A percentile compares a stretch with the other conserved stretches of the same genome.
Evolutionary conservation across 2,329 filamentous ascomycete genomes (phyloP).

Genomic region (Zasmidium angulare): DNA sequence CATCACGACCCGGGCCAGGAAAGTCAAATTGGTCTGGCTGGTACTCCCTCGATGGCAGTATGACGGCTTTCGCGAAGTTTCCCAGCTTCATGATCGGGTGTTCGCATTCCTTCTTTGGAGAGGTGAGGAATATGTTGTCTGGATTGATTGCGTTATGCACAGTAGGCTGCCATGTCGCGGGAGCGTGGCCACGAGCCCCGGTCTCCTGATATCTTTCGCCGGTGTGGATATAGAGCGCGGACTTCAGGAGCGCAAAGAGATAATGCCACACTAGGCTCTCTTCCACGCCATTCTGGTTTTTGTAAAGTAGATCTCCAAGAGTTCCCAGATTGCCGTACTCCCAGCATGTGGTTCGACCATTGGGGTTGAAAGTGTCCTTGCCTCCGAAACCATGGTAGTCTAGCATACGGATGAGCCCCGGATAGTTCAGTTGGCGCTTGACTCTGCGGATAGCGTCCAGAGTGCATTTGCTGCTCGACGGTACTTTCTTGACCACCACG

Average conservation of each 20-base stretch:
- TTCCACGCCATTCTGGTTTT: slow-evolving; percentile 8
- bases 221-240: slow-evolving; percentile 4
- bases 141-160: slow-evolving; percentile 42
- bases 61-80: slow-evolving; percentile 7
- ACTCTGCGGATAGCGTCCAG: neutral
- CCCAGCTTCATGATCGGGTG: slow-evolving; percentile 15
- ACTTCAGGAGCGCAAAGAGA: slow-evolving; percentile 9
- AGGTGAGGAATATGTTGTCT: slow-evolving; percentile 31
- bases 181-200: neutral
- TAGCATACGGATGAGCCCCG: neutral
- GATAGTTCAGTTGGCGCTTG: neutral
- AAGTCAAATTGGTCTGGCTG: neutral
- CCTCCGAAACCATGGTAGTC: neutral
- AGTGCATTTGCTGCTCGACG: neutral
- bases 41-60: slow-evolving; percentile 1
- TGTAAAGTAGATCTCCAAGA: slow-evolving; percentile 5
- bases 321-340: slow-evolving; percentile 12
- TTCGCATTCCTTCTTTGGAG: neutral
- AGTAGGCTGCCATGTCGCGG: slow-evolving; percentile 10
- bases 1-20: no score
- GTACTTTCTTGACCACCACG: neutral
- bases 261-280: slow-evolving; percentile 19
- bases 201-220: neutral
- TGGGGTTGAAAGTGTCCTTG: neutral
- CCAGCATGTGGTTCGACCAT: neutral